These are phyloP conservation scores for Penicillium sp. DNA, from an alignment of 2,329 filamentous ascomycete genomes.

Conservation along the genomic window DNA sequence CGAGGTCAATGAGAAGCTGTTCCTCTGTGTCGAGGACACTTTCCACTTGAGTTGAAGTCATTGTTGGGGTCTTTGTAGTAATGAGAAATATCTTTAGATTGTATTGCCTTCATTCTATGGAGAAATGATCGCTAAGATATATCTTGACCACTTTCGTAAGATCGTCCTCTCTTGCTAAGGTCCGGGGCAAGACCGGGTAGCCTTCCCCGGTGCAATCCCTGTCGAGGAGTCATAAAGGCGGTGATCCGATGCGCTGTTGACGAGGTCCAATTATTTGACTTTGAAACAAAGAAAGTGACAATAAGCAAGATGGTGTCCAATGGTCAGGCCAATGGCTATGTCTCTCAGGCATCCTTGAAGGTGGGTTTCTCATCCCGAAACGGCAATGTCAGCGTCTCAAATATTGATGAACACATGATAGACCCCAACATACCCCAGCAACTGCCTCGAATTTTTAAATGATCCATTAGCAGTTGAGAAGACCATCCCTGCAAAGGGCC, in stretches of 20 bases:
- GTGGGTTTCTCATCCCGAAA: background rate
- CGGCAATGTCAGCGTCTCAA: background rate
- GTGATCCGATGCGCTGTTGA: background rate
- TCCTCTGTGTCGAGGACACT: slow-evolving; percentile 12
- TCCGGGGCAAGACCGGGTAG: background rate
- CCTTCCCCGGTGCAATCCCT: background rate
- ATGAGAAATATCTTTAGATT: background rate
- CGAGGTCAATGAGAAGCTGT: slow-evolving; percentile 16
- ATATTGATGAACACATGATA: background rate
- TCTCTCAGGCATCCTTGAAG: background rate
- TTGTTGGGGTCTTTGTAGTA: background rate
- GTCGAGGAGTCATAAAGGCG: background rate
- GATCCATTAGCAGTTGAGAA: background rate
- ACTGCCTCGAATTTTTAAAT: background rate
- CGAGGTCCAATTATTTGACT: background rate
- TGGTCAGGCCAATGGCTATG: background rate
- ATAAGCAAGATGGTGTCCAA: background rate
- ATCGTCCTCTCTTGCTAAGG: background rate
- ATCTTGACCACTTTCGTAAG: background rate
- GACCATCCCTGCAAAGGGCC: background rate
- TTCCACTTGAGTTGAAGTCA: background rate
- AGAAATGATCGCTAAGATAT: background rate
- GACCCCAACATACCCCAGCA: slow-evolving; percentile 6
- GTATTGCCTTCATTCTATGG: background rate
- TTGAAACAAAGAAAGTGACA: background rate